Evolutionary conservation across 345 rosid species (phyloP), one percentile per base, ranked within the genome.

Genomic region (Cardiospermum halicacabum): DNA sequence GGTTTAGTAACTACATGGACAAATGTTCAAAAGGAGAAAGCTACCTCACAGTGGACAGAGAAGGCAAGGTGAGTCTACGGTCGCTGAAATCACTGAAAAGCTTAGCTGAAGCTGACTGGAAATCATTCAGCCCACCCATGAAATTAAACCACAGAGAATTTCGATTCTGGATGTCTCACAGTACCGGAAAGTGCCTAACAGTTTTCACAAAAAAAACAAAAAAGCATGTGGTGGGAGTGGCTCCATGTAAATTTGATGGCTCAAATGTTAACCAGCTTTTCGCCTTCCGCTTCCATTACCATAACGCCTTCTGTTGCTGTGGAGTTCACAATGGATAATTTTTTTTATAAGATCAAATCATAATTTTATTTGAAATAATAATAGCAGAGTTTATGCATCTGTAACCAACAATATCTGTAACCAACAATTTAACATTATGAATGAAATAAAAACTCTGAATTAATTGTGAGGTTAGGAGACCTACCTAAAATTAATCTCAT

Each of bases 1-100:
- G 85, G 67, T 77, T 84, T 59, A 73, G 79, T 56, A 81, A 81
- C 72, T 79, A 77, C 62, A 77, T 73, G 85, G 79, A 79, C 69
- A 73, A 69, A 56, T 78, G 84, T 65, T 77, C 81, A 0, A 57
- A 67, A 18, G 79, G 80, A 40, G 62, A 73, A 59, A 77, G 39
- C 48, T 81, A 77, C 56, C 81, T 79, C 51, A 69, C 80, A 0
- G 78, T 34, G 48, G 84, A 73, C 71, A 73, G 77, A 66, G 62
- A 62, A 26, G 79, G 77, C 7, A 57, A 66, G 68, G 82, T 81
- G 53, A 69, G 71, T 10, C 84, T 79, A 45, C 69, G 67, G 1
- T 69, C 81, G 16, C 48, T 84, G 75, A 72, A 43, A 37, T 75
- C 82, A 0, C 72, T 84, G 5, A 62, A 77, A 64, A 74, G 40